These are phyloP conservation scores for Ceratobasidium sp. DNA, from an alignment of 1,284 basidiomycete genomes.

Conservation along the genomic window DNA sequence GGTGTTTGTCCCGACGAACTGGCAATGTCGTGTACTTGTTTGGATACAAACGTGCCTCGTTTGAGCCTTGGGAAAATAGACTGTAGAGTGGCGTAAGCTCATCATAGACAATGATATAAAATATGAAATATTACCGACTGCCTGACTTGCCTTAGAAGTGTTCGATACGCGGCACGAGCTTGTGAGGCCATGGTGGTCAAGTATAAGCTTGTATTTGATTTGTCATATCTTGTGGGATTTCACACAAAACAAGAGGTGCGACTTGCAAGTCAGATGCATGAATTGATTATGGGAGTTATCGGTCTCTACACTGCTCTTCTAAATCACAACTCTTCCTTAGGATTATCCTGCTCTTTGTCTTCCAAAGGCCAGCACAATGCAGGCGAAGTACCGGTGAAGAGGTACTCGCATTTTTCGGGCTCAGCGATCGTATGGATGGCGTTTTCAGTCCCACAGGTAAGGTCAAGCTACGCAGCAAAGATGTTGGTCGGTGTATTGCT, in stretches of 20 bases:
- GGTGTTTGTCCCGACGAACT: slow-evolving; percentile 20
- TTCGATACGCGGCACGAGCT: slow-evolving; percentile 22
- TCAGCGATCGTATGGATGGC: slow-evolving; percentile 82
- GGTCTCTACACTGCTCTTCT: background rate
- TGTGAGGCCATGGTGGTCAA: slow-evolving; percentile 26
- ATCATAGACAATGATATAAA: slow-evolving; percentile 1
- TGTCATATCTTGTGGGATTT: slow-evolving; percentile 1
- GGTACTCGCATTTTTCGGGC: slow-evolving; percentile 97
- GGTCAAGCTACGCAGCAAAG: slow-evolving; percentile 62
- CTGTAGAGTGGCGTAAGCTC: background rate
- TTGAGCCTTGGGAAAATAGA: slow-evolving; percentile 30
- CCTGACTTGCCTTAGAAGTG: slow-evolving; percentile 24
- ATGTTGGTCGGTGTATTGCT: background rate
- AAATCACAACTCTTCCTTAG: slow-evolving; percentile 47
- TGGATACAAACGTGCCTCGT: slow-evolving; percentile 16
- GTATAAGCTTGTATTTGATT: background rate
- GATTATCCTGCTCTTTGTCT: slow-evolving; percentile 37
- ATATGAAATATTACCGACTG: slow-evolving; percentile 14
- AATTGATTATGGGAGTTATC: no score
- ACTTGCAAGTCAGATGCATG: no score
- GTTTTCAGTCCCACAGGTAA: slow-evolving; percentile 89
- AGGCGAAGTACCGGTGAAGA: slow-evolving; percentile 85
- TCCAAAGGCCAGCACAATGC: slow-evolving; percentile 81
- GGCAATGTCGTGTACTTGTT: slow-evolving; percentile 29
- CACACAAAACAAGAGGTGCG: background rate